Evolutionary conservation across 371 early-diverging fungal species (phyloP), one percentile per base, ranked within the genome.

Genomic region (Mortierella sp.): DNA sequence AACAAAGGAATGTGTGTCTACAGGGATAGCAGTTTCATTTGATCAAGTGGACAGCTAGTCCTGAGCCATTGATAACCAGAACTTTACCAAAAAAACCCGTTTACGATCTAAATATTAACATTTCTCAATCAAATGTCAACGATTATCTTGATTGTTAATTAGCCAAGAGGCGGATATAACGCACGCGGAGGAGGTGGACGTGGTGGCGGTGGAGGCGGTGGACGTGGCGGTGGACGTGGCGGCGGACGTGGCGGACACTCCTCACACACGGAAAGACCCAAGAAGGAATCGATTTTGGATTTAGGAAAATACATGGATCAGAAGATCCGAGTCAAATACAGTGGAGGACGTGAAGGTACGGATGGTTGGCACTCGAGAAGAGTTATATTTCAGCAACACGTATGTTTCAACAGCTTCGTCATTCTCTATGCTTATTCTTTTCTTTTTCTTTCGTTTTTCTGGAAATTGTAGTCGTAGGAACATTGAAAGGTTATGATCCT

Each of bases 271-370:
- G 88, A 89, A 48, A 88, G 91, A 63, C 90, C 90, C 72, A 94
- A 93, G 87, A 93, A 94, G 76, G 96, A 98, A 83, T 89, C 93
- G 4, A 96, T 98, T 72, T 86, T 98, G 63, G 97, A 98, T 84
- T 90, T 97, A 47, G 87, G 92, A 41, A 96, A 96, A 86, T 96
- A 96, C 88, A 91, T 93, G 89, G 94, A 98, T 75, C 96, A 97
- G 85, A 87, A 92, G 75, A 91, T 98, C 58, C 91, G 92, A 40
- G 97, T 97, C 62, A 94, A 97, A 88, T 97, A 96, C 85, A 92
- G 89, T 62, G 97, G 96, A 36, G 97, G 97, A n/a, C 91, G 98
- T 58, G 97, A 97, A 92, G 97, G 98, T 97, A 84, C 16, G 38
- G 38, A 19, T 24, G 11, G 19, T 22, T 53, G 53, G 19, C 53